Base-by-base conservation (phyloP, 2,329 filamentous ascomycete genomes). In the Neoarthrinium moseri region DNA sequence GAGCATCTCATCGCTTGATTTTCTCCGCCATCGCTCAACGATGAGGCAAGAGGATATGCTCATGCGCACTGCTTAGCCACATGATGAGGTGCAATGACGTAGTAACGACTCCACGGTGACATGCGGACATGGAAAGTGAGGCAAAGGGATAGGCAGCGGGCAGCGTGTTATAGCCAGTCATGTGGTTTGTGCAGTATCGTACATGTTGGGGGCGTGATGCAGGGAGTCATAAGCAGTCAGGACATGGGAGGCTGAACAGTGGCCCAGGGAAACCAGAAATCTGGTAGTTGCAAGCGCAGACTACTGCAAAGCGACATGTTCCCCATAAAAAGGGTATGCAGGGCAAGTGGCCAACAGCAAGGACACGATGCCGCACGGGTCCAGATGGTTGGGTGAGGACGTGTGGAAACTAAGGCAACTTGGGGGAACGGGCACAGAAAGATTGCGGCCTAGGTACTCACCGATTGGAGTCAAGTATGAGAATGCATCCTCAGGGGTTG, bases 381-480 rank as follows among this genome's bases (percentile, higher is more conserved):
- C 61, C 55, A 68, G 70, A 72, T 73, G 73, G 75, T 71, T 77
- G 65, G 67, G 64, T 49, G 64, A 63, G 50, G 57, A 60, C 41
- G 55, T 38, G 49, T 49, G 51, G 42, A 35, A 42, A 43, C 18
- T 43, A 32, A 55, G 53, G 45, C 47, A 49, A 49, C 41, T 44
- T 41, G 39, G 36, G 50, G 45, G 49, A 45, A 27, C 34, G 43
- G 54, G 40, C 37, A 24, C 17, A 35, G 26, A 20, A 30, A 40
- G 38, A 42, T 50, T 60, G 65, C 56, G 56, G 56, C 55, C 49
- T 56, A n/a, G n/a, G n/a, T n/a, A 68, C 77, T 74, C 66, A 80
- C 78, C 78, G 66, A 80, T 77, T 64, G 77, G 78, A 57, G 67
- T 70, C 55, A 81, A 70, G 65, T 72, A 77, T 51, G 70, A 72